Evolutionary conservation across 1,284 basidiomycete species (phyloP).

Genomic region (Schizophyllum amplum): DNA sequence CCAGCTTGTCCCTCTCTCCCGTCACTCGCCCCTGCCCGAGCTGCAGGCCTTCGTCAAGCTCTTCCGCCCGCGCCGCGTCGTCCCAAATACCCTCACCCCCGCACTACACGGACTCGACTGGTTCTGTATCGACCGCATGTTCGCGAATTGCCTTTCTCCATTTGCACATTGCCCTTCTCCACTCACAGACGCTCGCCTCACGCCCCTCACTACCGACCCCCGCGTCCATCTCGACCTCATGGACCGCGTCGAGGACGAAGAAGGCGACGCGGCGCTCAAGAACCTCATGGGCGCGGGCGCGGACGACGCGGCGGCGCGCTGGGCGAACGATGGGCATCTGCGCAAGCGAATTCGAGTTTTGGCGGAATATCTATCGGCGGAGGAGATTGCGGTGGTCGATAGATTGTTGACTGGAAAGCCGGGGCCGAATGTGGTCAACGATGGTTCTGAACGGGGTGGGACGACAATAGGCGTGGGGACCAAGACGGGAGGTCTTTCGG

Average conservation of each 20-base stretch:
- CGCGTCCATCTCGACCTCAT: neutral
- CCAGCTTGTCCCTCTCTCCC: slow-evolving; percentile 74
- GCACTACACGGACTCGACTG: slow-evolving; percentile 58
- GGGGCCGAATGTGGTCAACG: too few relatives aligned
- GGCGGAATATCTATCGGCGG: neutral
- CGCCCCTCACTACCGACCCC: neutral
- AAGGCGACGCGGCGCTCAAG: neutral
- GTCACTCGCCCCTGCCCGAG: slow-evolving; percentile 84
- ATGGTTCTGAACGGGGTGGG: too few relatives aligned
- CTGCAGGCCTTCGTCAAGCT: slow-evolving; percentile 70
- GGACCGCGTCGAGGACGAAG: neutral
- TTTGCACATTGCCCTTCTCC: too few relatives aligned
- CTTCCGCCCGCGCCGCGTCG: slow-evolving; percentile 66
- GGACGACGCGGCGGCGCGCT: neutral
- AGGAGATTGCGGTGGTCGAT: neutral
- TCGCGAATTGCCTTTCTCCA: slow-evolving; percentile 53
- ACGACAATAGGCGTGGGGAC: too few relatives aligned
- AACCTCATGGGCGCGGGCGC: neutral
- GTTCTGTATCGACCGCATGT: slow-evolving; percentile 59
- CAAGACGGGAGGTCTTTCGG: too few relatives aligned
- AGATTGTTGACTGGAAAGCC: neutral
- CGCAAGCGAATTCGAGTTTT: neutral
- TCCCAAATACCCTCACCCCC: slow-evolving; percentile 75
- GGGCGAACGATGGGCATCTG: neutral
- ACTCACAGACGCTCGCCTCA: neutral